These are phyloP conservation scores for Trichoderma sp. DNA, from an alignment of 2,329 filamentous ascomycete species.

Conservation along the genomic window DNA sequence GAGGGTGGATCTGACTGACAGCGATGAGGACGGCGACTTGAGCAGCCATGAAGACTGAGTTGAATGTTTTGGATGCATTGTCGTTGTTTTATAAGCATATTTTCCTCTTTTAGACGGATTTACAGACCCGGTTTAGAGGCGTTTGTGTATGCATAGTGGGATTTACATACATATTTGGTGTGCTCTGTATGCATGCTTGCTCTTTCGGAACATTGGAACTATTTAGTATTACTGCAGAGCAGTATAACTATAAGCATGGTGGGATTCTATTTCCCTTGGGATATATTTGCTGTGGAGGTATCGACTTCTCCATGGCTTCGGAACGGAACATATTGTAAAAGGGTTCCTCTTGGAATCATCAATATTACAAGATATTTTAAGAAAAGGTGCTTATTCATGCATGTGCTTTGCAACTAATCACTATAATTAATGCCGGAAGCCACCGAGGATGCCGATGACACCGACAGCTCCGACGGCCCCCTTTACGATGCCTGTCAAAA, in stretches of 20 bases:
- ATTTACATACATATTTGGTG: not conserved
- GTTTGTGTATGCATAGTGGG: constrained; percentile 7
- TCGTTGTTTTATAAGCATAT: not conserved
- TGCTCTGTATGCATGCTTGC: not conserved
- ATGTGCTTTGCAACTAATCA: not conserved
- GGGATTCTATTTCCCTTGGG: not conserved
- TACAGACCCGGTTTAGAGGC: constrained; percentile 2
- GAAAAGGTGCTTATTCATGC: not conserved
- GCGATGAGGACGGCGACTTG: constrained; percentile 49
- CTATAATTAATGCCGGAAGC: not conserved
- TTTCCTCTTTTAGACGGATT: not conserved
- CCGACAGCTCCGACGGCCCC: not conserved
- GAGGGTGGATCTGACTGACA: constrained; percentile 47
- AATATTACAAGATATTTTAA: not conserved
- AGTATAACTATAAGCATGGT: not conserved
- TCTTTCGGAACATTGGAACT: not conserved
- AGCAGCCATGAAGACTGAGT: constrained; percentile 34
- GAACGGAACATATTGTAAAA: not conserved
- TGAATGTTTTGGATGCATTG: not conserved
- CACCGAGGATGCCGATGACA: not conserved
- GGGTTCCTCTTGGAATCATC: not conserved
- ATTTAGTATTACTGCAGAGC: not conserved
- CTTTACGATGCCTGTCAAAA: not conserved
- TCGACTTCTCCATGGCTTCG: not conserved
- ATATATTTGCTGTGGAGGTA: not conserved